phyloP scores from a whole-genome alignment of 164 flowering plant genomes.

The Vitis labrusca region DNA sequence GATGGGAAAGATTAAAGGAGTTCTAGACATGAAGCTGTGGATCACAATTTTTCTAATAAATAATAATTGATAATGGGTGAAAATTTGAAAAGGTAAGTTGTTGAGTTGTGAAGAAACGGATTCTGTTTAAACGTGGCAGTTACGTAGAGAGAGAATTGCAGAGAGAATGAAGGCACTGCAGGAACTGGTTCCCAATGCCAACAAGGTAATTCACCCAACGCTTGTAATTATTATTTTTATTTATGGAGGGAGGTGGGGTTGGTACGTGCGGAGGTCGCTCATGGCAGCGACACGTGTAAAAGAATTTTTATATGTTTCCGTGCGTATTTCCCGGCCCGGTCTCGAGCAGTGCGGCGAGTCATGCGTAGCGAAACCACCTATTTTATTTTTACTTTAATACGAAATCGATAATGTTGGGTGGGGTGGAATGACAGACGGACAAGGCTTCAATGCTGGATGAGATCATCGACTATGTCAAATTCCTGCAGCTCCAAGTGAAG shows the following conservation, averaged over 20 bases:
- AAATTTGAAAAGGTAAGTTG: too few relatives aligned
- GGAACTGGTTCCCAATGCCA: constrained; percentile 96
- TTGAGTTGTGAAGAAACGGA: too few relatives aligned
- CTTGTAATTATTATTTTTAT: background rate
- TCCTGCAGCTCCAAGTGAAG: constrained; percentile 99
- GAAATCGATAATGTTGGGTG: background rate
- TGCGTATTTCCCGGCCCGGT: constrained; percentile 5
- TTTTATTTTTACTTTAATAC: background rate
- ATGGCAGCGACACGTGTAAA: too few relatives aligned
- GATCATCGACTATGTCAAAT: constrained; percentile 97
- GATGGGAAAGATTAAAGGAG: too few relatives aligned
- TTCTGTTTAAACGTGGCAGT: constrained; percentile 37
- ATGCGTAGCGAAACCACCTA: too few relatives aligned
- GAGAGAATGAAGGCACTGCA: constrained; percentile 97
- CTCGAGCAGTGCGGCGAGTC: background rate
- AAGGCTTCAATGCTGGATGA: constrained; percentile 99
- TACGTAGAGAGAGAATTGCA: constrained; percentile 96
- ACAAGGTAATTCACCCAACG: constrained; percentile 59
- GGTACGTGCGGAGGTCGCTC: too few relatives aligned
- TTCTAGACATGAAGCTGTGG: too few relatives aligned
- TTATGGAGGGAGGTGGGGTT: too few relatives aligned
- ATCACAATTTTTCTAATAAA: too few relatives aligned
- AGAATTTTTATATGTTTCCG: background rate
- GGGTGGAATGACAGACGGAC: constrained; percentile 79
- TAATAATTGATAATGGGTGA: too few relatives aligned